phyloP scores from a whole-genome alignment of 2,329 filamentous ascomycete species.

The Coniosporium tulheliwenetii region DNA sequence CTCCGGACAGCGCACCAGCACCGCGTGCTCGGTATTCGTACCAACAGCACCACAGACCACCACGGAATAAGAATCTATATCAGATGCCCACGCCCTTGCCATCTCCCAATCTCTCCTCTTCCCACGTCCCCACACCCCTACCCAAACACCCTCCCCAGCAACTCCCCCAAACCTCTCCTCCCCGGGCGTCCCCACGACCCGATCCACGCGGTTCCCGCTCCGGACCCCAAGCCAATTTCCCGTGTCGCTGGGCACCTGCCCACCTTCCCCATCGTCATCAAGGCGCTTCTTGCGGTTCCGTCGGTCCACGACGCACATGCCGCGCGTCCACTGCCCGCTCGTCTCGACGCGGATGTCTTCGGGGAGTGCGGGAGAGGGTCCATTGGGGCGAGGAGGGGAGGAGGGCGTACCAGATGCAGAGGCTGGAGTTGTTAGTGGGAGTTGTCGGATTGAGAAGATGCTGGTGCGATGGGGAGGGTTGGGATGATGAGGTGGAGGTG shows the following conservation, averaged over 20 bases:
- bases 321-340: slow-evolving; percentile 82
- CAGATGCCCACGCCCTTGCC: too few relatives aligned
- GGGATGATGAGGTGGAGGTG: too few relatives aligned
- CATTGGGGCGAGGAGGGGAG: not conserved
- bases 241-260: slow-evolving; percentile 53
- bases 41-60: too few relatives aligned
- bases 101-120: too few relatives aligned
- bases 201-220: slow-evolving; percentile 66
- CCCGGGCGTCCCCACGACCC: slow-evolving; percentile 56
- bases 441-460: too few relatives aligned
- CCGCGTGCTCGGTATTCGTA: too few relatives aligned
- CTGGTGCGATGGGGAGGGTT: slow-evolving; percentile 2
- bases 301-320: slow-evolving; percentile 75
- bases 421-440: slow-evolving; percentile 11
- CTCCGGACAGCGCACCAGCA: too few relatives aligned
- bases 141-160: slow-evolving; percentile 52
- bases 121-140: slow-evolving; percentile 1
- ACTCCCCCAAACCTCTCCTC: slow-evolving; percentile 47
- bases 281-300: slow-evolving; percentile 40
- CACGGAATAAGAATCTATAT: too few relatives aligned
- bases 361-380: slow-evolving; percentile 15
- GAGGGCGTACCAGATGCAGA: not conserved
- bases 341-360: slow-evolving; percentile 88
- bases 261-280: slow-evolving; percentile 26
- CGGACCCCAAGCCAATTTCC: slow-evolving; percentile 57